Conservation (phyloP, 441 rosid genomes). For the Croton setiger region DNA sequence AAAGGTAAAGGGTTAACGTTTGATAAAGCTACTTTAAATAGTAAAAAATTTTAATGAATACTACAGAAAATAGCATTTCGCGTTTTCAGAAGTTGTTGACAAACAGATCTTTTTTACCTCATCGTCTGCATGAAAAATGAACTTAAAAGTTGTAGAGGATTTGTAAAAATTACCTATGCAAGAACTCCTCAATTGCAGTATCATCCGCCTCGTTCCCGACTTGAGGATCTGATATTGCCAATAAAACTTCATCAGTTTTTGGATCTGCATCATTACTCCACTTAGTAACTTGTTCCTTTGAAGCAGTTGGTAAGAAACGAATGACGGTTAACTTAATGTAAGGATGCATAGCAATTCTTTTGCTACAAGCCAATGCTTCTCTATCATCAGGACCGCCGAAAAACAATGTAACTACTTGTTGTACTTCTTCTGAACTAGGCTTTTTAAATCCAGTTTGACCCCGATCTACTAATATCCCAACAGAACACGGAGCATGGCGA, state of each 20-base stretch:
- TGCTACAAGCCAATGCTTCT: slow-evolving; percentile 75
- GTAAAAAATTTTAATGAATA: too few species aligned
- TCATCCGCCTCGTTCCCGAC: slow-evolving; percentile 41
- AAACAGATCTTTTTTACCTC: too few species aligned
- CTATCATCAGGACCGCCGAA: slow-evolving; percentile 92
- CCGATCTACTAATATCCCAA: slow-evolving; percentile 65
- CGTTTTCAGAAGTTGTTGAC: too few species aligned
- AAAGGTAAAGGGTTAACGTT: too few species aligned
- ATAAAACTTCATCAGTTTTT: slow-evolving; percentile 36
- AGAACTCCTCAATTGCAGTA: slow-evolving; percentile 48
- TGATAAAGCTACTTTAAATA: too few species aligned
- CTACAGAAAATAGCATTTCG: too few species aligned
- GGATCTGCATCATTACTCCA: slow-evolving; percentile 17
- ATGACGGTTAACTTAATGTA: slow-evolving; percentile 54
- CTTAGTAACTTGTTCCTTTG: slow-evolving; percentile 15
- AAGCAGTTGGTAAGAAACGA: slow-evolving; percentile 38
- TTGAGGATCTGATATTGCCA: slow-evolving; percentile 43
- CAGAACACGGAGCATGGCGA: slow-evolving; percentile 71
- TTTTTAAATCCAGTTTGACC: slow-evolving; percentile 67
- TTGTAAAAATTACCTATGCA: slow-evolving; percentile 44
- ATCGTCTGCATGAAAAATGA: too few species aligned
- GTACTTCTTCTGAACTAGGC: slow-evolving; percentile 42
- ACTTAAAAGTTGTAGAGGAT: too few species aligned
- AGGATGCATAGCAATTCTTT: slow-evolving; percentile 48
- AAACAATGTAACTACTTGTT: slow-evolving; percentile 59